Percentiles rank a stretch among this genome's conserved stretches.
Conservation (phyloP, 2,329 filamentous ascomycete genomes). For the Stromatinia cepivora region DNA sequence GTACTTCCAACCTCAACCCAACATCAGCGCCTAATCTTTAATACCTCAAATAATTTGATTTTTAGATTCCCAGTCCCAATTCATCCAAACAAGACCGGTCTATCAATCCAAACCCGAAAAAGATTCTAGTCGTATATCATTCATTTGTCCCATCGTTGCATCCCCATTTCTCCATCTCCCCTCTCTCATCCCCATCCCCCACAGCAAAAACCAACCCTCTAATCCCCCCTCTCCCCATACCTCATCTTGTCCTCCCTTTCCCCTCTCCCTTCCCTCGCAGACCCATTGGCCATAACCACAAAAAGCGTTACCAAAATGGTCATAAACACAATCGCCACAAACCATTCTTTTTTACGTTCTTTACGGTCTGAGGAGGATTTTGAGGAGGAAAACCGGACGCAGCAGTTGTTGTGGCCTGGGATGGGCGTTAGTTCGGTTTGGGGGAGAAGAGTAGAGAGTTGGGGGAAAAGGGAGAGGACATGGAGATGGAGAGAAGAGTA, state of each 20-base stretch:
- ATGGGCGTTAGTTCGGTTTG: not conserved
- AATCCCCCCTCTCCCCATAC: not conserved
- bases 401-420: conserved; percentile 30
- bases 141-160: not conserved
- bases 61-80: no score
- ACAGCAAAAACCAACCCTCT: no score
- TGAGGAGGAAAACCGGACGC: conserved; percentile 26
- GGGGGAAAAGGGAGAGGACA: not conserved
- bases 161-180: not conserved
- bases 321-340: not conserved
- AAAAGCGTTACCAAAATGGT: not conserved
- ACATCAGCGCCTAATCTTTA: no score
- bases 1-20: no score
- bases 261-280: not conserved
- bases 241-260: not conserved
- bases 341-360: not conserved
- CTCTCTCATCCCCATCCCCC: no score
- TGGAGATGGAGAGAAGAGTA: no score
- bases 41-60: no score
- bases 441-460: no score
- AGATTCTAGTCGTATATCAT: not conserved
- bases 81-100: no score
- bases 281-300: not conserved
- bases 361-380: not conserved
- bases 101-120: not conserved